phyloP scores from a whole-genome alignment of 208 protist genomes.

The Acanthamoeba triangularis region DNA sequence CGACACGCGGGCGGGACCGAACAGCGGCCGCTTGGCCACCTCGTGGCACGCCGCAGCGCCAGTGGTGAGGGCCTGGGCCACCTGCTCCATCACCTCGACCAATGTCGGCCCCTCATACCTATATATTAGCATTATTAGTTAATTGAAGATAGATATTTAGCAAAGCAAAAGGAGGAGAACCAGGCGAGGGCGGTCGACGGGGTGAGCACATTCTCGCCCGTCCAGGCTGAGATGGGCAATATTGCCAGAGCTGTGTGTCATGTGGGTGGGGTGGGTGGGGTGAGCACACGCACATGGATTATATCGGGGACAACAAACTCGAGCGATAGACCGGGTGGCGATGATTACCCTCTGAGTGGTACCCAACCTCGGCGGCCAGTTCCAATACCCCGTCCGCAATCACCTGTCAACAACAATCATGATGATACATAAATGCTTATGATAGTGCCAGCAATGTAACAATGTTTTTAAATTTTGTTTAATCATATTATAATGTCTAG shows the following conservation, averaged over 20 bases:
- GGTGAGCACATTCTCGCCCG: constrained; percentile 96
- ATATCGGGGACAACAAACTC: too few relatives aligned
- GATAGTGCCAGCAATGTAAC: too few relatives aligned
- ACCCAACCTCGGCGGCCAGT: constrained; percentile 83
- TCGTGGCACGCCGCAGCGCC: too few relatives aligned
- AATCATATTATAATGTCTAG: too few relatives aligned
- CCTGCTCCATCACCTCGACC: constrained; percentile 92
- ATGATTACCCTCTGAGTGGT: constrained; percentile 91
- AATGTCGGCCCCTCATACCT: constrained; percentile 92
- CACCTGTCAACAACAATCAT: constrained; percentile 12
- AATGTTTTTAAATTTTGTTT: too few relatives aligned
- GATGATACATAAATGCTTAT: too few relatives aligned
- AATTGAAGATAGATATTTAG: not conserved
- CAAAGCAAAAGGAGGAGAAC: constrained; percentile 84
- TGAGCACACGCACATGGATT: too few relatives aligned
- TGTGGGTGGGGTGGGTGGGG: not conserved
- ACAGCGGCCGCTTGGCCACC: not conserved
- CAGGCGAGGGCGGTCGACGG: constrained; percentile 94
- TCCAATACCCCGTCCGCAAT: constrained; percentile 78
- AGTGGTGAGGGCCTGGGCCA: not conserved
- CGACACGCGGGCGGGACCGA: not conserved
- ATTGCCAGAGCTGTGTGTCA: constrained; percentile 93
- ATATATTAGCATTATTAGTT: too few relatives aligned
- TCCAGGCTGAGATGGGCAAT: constrained; percentile 97
- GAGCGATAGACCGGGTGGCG: too few relatives aligned